Base-by-base conservation (phyloP, 257 asterid genomes). In the Petunia axillaris region DNA sequence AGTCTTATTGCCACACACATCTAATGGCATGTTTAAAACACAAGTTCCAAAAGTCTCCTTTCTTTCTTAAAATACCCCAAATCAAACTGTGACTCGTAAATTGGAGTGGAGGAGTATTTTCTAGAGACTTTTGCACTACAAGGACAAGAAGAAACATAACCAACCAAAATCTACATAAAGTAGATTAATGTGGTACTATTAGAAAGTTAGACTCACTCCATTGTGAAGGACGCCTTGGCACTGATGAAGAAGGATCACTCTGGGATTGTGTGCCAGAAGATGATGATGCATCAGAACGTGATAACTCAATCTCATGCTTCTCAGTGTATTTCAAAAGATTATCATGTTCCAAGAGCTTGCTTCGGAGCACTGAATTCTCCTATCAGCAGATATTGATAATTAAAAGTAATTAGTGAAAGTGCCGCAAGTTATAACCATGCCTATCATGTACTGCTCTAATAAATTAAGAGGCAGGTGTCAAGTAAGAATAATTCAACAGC, bases 311-410 rank as follows among this genome's bases (percentile, higher is more conserved):
- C 84, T 91, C 91, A 54, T 89, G 93, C 86, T 87, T 88, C 73
- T 92, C 97, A 5, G 97, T 91, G 74, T 92, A 93, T 39, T 71
- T 88, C 52, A 95, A 89, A 70, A 93, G 98, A 87, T 93, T 93
- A 79, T 90, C 57, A 75, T 91, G 94, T 58, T 84, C 89, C 91
- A 90, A 84, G 84, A 95, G 94, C 90, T 89, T 91, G 90, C 91
- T 85, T 80, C 90, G 88, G 46, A 95, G 88, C 84, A 90, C 87
- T 35, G 99, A 95, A 65, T 96, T 89, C 75, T 95, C 99, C 99
- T 95, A 82, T 80, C 58, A 60, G 75, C 44, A 83, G 82, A 76
- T 65, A 80, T 44, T 14, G 0, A 48, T 10, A 46, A 35, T 35
- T 71, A 25, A 71, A 71, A 71, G 62, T 5, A 71, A 71, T 48